Conservation (phyloP, 1,284 basidiomycete species). For the Kwoniella shivajii region DNA sequence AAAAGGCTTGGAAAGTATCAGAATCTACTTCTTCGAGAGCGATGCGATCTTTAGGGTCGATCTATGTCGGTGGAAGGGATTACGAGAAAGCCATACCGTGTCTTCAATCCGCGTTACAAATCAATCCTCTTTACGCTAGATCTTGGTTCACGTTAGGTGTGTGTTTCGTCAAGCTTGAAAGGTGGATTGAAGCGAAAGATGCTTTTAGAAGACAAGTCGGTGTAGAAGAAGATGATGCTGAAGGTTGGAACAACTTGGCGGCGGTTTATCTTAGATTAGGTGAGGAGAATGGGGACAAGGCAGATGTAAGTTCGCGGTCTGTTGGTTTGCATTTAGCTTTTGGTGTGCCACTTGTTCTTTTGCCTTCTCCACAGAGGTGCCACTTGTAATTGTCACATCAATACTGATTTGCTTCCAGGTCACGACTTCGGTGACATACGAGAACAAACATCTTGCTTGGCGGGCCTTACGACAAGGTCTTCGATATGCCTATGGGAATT, state of each 20-base stretch:
- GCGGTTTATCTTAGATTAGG: conserved; percentile 87
- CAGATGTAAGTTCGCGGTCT: conserved; percentile 37
- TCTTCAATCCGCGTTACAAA: conserved; percentile 72
- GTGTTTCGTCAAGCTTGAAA: conserved; percentile 74
- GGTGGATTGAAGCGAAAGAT: conserved; percentile 80
- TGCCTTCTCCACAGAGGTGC: conserved; percentile 11
- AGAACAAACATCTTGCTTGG: conserved; percentile 83
- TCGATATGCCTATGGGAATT: conserved; percentile 81
- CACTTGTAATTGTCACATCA: too few relatives aligned
- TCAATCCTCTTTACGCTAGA: conserved; percentile 84
- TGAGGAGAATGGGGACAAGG: conserved; percentile 46
- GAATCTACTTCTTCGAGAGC: conserved; percentile 78
- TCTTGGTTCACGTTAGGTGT: conserved; percentile 98
- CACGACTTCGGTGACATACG: conserved; percentile 54
- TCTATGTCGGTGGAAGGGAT: conserved; percentile 70
- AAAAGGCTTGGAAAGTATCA: conserved; percentile 82
- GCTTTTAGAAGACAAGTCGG: conserved; percentile 84
- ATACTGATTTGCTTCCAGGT: too few relatives aligned
- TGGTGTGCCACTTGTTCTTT: too few relatives aligned
- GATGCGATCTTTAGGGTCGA: conserved; percentile 85
- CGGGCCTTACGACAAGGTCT: conserved; percentile 91
- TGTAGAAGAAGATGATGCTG: conserved; percentile 93
- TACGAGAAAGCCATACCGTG: conserved; percentile 69
- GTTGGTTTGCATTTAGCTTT: too few relatives aligned
- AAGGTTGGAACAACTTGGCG: conserved; percentile 98